Evolutionary conservation across 441 rosid species (phyloP).

Genomic region (Populus hybrid): DNA sequence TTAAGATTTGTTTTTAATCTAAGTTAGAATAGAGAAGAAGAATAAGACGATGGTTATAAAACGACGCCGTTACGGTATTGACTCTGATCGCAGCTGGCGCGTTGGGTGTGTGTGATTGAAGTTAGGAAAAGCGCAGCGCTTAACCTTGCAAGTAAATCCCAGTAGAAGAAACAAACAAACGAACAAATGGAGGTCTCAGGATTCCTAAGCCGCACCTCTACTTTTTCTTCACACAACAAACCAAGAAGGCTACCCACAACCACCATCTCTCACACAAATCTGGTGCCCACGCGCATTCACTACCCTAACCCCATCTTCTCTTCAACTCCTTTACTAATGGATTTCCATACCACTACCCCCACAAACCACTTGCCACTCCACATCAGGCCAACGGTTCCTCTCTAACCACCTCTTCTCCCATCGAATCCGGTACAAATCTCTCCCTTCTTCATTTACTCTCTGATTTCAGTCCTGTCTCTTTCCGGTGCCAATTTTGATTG

Average conservation of each 20-base stretch:
- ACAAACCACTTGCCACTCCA: constrained; percentile 27
- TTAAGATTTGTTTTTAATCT: no score
- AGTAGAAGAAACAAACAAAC: background rate
- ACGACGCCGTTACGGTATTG: background rate
- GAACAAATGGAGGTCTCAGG: constrained; percentile 11
- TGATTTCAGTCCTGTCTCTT: background rate
- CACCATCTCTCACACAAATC: constrained; percentile 12
- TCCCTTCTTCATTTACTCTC: background rate
- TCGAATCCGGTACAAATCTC: constrained; percentile 6
- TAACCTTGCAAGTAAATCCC: background rate
- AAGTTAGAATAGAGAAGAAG: no score
- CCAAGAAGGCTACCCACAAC: background rate
- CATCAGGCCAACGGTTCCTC: constrained; percentile 34
- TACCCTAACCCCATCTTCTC: constrained; percentile 10
- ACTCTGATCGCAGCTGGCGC: background rate
- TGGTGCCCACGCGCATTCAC: background rate
- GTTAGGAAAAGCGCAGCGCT: background rate
- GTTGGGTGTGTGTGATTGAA: background rate
- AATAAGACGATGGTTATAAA: background rate
- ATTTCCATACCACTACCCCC: constrained; percentile 19
- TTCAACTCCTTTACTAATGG: constrained; percentile 26
- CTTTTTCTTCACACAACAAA: constrained; percentile 11
- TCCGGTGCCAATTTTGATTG: background rate
- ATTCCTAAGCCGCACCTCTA: constrained; percentile 6
- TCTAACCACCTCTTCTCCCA: constrained; percentile 6